Conservation (phyloP, 2,329 filamentous ascomycete genomes). For the Phoma sp. region DNA sequence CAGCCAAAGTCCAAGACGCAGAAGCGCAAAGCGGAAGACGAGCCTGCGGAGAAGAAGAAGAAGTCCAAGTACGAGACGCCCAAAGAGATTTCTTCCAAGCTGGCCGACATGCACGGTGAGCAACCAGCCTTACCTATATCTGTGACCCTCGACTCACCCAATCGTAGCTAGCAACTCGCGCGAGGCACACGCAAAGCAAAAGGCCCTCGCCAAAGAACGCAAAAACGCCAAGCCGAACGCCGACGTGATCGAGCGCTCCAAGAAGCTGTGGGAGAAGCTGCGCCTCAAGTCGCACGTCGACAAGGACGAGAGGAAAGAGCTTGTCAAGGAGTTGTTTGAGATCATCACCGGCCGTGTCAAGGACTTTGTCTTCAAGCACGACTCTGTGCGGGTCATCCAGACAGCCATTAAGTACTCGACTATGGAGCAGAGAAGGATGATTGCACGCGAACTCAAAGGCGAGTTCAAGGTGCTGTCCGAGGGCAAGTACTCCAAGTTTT, state of each 20-base stretch:
- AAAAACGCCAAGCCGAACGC: constrained; percentile 93
- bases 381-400: constrained; percentile 94
- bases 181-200: constrained; percentile 93
- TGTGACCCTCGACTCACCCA: constrained; percentile 18
- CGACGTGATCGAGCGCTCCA: constrained; percentile 84
- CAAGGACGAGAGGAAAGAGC: constrained; percentile 80
- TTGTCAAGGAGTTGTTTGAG: constrained; percentile 87
- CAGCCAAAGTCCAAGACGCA: constrained; percentile 27
- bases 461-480: constrained; percentile 85
- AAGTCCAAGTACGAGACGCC: constrained; percentile 27
- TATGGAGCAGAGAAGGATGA: constrained; percentile 80
- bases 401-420: constrained; percentile 96
- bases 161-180: constrained; percentile 70
- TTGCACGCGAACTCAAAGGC: constrained; percentile 84
- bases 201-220: constrained; percentile 83
- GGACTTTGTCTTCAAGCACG: constrained; percentile 98
- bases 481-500: constrained; percentile 95
- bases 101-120: constrained; percentile 40
- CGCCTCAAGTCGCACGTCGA: constrained; percentile 93
- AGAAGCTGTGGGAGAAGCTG: constrained; percentile 96
- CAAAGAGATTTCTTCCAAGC: constrained; percentile 28
- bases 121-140: not conserved
- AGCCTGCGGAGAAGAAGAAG: constrained; percentile 33
- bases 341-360: constrained; percentile 91
- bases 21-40: constrained; percentile 28